phyloP scores from a whole-genome alignment of 768 basidiomycete species.

The Phlegmacium glaucopus region DNA sequence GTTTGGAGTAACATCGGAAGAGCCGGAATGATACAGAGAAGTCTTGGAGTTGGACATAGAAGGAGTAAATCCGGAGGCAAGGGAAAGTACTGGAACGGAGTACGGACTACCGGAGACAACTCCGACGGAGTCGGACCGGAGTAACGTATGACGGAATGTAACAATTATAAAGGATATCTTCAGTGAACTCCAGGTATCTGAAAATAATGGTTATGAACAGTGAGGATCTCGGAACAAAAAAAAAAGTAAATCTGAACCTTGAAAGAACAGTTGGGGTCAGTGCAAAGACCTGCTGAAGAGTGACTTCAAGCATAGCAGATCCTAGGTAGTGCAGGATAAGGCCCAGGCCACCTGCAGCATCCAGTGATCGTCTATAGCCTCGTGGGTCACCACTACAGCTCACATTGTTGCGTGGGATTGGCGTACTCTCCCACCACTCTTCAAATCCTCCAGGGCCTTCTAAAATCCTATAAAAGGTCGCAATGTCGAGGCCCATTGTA shows the following conservation, averaged over 20 bases:
- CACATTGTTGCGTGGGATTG: slow-evolving; percentile 31
- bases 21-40: no score
- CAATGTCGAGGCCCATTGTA: slow-evolving; percentile 37
- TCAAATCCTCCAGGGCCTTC: slow-evolving; percentile 27
- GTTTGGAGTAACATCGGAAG: no score
- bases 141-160: no score
- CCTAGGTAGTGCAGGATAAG: slow-evolving; percentile 38
- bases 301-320: slow-evolving; percentile 39
- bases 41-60: no score
- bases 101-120: no score
- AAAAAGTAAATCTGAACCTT: no score
- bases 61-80: no score
- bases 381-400: slow-evolving; percentile 17
- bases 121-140: no score
- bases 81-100: no score
- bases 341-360: slow-evolving; percentile 39
- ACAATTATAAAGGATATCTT: no score
- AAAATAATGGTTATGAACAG: no score
- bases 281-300: slow-evolving; percentile 43
- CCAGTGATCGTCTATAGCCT: slow-evolving; percentile 25
- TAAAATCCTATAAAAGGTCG: slow-evolving; percentile 32
- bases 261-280: slow-evolving; percentile 35
- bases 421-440: slow-evolving; percentile 14
- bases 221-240: no score
- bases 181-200: slow-evolving; percentile 33